Percentiles rank a stretch among this genome's conserved stretches.
These are phyloP conservation scores for Citrus sinensis DNA, from an alignment of 345 rosid species.

Conservation along the genomic window DVS_A1.0 CM039165.1:35139501-35140000, in stretches of 20 bases:
- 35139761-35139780: slow-evolving; percentile 91
- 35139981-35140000: slow-evolving; percentile 98
- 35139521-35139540: slow-evolving; percentile 21
- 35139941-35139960: slow-evolving; percentile 93
- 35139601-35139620: slow-evolving; percentile 88
- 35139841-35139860: slow-evolving; percentile 95
- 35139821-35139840: slow-evolving; percentile 93
- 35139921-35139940: slow-evolving; percentile 87
- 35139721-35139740: slow-evolving; percentile 99
- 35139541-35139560: slow-evolving; percentile 49
- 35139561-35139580: slow-evolving; percentile 82
- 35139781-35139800: slow-evolving; percentile 60
- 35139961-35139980: slow-evolving; percentile 91
- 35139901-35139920: slow-evolving; percentile 94
- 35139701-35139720: slow-evolving; percentile 93
- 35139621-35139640: slow-evolving; percentile 87
- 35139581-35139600: slow-evolving; percentile 95
- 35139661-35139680: slow-evolving; percentile 90
- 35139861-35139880: slow-evolving; percentile 93
- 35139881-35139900: slow-evolving; percentile 93
- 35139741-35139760: slow-evolving; percentile 90
- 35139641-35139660: slow-evolving; percentile 99
- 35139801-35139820: slow-evolving; percentile 82
- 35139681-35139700: slow-evolving; percentile 98
- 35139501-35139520: slow-evolving; percentile 40